Conservation (phyloP, 345 rosid genomes). For the Euphorbia tirucalli region DNA sequence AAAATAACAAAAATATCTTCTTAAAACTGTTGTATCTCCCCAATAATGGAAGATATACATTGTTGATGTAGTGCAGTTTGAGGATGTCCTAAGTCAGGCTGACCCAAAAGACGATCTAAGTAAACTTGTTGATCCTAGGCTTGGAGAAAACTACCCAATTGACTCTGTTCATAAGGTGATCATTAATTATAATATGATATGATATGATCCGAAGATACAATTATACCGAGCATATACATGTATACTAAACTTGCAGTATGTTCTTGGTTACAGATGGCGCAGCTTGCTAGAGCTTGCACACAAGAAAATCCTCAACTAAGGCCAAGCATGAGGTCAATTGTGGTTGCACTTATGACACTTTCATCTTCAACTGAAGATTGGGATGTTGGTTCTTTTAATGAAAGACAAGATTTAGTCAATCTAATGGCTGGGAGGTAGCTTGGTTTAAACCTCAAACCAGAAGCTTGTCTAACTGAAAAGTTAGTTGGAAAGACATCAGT, state of each 20-base stretch:
- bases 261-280: slow-evolving; percentile 58
- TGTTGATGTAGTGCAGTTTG: slow-evolving; percentile 48
- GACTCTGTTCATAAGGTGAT: slow-evolving; percentile 75
- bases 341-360: slow-evolving; percentile 71
- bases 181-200: too few species aligned
- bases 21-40: background rate
- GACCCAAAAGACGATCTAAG: slow-evolving; percentile 59
- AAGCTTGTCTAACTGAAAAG: too few species aligned
- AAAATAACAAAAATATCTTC: background rate
- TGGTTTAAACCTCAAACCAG: too few species aligned
- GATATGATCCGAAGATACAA: background rate
- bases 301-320: slow-evolving; percentile 70
- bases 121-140: slow-evolving; percentile 65
- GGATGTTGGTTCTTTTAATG: slow-evolving; percentile 38
- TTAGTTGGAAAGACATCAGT: too few species aligned
- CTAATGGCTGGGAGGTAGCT: slow-evolving; percentile 16
- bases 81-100: slow-evolving; percentile 54
- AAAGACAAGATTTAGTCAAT: slow-evolving; percentile 20
- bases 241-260: background rate
- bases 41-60: background rate
- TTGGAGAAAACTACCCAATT: slow-evolving; percentile 63
- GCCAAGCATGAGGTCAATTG: slow-evolving; percentile 77
- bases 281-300: slow-evolving; percentile 77
- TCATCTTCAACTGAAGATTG: slow-evolving; percentile 74
- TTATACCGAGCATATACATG: background rate